Evolutionary conservation across 225 moss, liverwort and hornwort genomes (phyloP).

Genomic region (Sphagnum contortum): DNA sequence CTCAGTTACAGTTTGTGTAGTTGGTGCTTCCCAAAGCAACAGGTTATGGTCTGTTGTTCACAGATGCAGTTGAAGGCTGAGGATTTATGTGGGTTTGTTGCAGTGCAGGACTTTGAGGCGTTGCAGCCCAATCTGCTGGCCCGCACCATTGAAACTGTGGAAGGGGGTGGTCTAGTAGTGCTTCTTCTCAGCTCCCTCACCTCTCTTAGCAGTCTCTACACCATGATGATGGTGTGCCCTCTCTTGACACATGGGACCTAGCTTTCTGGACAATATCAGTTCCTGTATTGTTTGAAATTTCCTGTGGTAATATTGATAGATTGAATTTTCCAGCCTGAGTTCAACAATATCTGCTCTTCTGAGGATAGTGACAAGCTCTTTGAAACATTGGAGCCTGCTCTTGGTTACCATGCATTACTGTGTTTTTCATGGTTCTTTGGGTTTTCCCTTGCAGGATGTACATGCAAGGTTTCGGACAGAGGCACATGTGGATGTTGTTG

Average conservation of each 20-base stretch:
- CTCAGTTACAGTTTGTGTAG: too few species aligned
- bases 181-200: conserved; percentile 79
- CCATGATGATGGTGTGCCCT: conserved; percentile 65
- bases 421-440: too few species aligned
- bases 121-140: conserved; percentile 89
- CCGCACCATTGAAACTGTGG: conserved; percentile 88
- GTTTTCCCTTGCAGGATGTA: conserved; percentile 55
- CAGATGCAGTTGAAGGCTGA: conserved; percentile 9
- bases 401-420: too few species aligned
- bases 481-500: conserved; percentile 74
- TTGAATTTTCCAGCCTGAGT: too few species aligned
- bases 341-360: too few species aligned
- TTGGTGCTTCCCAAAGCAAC: too few species aligned
- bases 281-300: not conserved
- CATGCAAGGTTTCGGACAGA: conserved; percentile 96
- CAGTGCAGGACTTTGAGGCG: conserved; percentile 92
- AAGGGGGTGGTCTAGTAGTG: conserved; percentile 87
- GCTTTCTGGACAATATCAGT: not conserved
- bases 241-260: too few species aligned
- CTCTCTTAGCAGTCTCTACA: conserved; percentile 84
- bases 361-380: too few species aligned
- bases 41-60: too few species aligned
- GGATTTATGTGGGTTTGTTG: conserved; percentile 20
- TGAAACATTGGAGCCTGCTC: too few species aligned
- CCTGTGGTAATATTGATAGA: not conserved